These are phyloP conservation scores for Tolypocladium tundrense DNA, from an alignment of 2,329 filamentous ascomycete genomes.

Conservation along the genomic window DNA sequence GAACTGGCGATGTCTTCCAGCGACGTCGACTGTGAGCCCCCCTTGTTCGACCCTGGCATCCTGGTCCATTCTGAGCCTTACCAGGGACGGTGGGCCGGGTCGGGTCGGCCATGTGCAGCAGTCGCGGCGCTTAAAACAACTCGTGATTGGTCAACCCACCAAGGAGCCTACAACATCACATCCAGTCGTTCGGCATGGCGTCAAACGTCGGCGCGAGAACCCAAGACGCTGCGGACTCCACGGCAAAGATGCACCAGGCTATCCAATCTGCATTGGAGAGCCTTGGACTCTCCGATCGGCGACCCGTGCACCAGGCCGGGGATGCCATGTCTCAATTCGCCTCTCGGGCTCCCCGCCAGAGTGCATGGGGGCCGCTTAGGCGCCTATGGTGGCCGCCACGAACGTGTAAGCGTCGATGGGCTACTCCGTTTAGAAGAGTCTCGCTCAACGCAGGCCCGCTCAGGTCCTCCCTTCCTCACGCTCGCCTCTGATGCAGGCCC, in stretches of 20 bases:
- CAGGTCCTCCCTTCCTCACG: background rate
- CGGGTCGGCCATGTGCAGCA: slow-evolving; percentile 15
- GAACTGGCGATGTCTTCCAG: background rate
- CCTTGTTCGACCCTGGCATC: background rate
- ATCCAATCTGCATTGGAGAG: background rate
- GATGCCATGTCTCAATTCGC: background rate
- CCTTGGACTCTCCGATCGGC: background rate
- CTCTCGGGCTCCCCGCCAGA: background rate
- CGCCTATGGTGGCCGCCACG: background rate
- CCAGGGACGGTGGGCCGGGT: slow-evolving; percentile 12
- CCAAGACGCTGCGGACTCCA: background rate
- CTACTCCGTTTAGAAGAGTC: background rate
- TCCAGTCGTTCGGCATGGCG: slow-evolving; percentile 4
- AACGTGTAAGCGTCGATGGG: background rate
- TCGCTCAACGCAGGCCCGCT: background rate
- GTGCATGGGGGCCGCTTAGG: background rate
- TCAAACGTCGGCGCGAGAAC: background rate
- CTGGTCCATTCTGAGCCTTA: slow-evolving; percentile 6
- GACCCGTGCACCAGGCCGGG: background rate
- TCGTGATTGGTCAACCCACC: slow-evolving; percentile 13
- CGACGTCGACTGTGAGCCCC: background rate
- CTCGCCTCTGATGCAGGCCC: background rate
- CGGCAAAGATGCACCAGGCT: background rate
- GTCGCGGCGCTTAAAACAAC: slow-evolving; percentile 18
- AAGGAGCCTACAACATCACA: slow-evolving; percentile 12